phyloP scores from a whole-genome alignment of 768 basidiomycete species.

The Mycena albidolilacea region DNA sequence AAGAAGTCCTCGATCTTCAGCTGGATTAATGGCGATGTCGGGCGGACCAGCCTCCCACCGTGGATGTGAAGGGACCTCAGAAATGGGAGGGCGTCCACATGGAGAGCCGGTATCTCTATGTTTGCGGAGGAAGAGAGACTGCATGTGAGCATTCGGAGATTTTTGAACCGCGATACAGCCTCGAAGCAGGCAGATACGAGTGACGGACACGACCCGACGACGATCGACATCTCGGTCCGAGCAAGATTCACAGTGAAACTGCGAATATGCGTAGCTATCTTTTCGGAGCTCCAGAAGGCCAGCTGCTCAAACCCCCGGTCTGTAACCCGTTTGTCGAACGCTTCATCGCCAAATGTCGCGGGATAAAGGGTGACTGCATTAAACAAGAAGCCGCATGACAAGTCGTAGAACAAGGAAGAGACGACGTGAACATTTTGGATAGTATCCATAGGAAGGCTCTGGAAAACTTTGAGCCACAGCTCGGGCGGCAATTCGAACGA shows the following conservation, averaged over 20 bases:
- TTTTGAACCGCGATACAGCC: neutral
- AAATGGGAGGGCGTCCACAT: neutral
- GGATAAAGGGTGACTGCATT: neutral
- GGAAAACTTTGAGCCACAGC: conserved; percentile 1
- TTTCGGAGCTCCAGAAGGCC: neutral
- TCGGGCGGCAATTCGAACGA: neutral
- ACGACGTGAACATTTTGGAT: neutral
- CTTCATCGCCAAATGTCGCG: neutral
- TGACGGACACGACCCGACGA: neutral
- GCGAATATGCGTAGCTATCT: neutral
- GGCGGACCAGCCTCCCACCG: neutral
- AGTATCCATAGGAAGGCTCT: neutral
- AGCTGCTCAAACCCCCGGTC: neutral
- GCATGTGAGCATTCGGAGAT: neutral
- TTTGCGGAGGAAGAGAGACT: neutral
- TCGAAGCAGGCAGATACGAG: neutral
- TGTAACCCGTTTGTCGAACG: neutral
- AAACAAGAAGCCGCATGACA: neutral
- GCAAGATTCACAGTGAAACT: neutral
- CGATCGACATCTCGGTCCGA: neutral
- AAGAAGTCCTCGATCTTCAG: neutral
- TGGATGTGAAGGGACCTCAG: neutral
- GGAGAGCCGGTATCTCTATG: neutral
- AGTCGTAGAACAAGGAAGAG: neutral
- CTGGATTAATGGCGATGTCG: neutral